phyloP scores from a whole-genome alignment of 257 asterid species.

The Cinchona pubescens region DNA sequence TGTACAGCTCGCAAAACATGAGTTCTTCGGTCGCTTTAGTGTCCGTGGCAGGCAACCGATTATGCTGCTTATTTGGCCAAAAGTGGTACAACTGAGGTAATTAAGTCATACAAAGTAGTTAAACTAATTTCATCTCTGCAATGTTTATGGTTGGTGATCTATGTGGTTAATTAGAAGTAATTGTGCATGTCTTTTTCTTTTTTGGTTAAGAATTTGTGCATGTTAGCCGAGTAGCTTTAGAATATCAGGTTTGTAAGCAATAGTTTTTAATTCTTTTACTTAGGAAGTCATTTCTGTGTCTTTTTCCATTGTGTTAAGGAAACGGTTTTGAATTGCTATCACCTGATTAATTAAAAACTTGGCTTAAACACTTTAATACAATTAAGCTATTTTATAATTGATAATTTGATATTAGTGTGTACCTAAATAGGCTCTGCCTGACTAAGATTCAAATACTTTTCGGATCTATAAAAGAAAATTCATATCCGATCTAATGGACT shows the following conservation, averaged over 20 bases:
- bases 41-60: slow-evolving; percentile 67
- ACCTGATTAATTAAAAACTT: no score
- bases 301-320: no score
- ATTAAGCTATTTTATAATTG: no score
- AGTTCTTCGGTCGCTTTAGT: slow-evolving; percentile 53
- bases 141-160: slow-evolving; percentile 1
- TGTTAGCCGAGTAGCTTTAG: not conserved
- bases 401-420: no score
- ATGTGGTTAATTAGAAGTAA: not conserved
- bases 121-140: slow-evolving; percentile 13
- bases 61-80: slow-evolving; percentile 45
- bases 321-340: no score
- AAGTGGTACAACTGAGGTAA: slow-evolving; percentile 38
- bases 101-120: slow-evolving; percentile 16
- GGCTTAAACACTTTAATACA: no score
- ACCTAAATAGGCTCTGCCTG: no score
- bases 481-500: no score
- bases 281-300: not conserved
- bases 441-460: no score
- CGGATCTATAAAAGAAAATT: no score
- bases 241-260: not conserved
- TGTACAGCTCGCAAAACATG: slow-evolving; percentile 32
- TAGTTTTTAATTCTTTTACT: no score
- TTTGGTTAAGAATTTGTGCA: not conserved
- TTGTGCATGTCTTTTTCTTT: not conserved